phyloP scores from a whole-genome alignment of 768 basidiomycete genomes.

The Tylopilus sp. region DNA sequence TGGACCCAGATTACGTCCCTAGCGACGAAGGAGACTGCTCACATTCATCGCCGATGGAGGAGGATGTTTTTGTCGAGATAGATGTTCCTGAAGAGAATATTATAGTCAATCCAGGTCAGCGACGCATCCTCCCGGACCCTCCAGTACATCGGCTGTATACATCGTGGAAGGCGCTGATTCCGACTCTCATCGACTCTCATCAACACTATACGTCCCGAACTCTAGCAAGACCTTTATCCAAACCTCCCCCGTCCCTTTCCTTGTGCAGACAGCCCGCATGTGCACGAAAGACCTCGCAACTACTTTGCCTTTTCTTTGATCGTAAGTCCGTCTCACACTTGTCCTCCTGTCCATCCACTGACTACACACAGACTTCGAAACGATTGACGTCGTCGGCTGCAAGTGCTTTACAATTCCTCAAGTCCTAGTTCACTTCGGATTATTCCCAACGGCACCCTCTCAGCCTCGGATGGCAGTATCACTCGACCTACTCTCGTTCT shows the following conservation, averaged over 20 bases:
- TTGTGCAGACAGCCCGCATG: background rate
- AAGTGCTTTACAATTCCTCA: background rate
- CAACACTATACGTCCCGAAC: background rate
- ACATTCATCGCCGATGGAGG: no score
- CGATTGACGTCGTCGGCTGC: background rate
- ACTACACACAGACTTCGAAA: background rate
- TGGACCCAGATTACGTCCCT: no score
- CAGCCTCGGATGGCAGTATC: background rate
- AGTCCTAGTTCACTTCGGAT: background rate
- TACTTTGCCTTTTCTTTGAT: background rate
- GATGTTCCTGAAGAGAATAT: no score
- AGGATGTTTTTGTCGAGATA: no score
- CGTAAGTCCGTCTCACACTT: background rate
- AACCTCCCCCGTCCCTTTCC: background rate
- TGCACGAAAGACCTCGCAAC: background rate
- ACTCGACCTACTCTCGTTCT: background rate
- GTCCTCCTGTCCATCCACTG: no score
- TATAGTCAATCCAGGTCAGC: no score
- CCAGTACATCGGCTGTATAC: background rate
- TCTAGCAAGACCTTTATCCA: background rate
- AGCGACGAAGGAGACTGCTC: no score
- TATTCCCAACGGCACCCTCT: background rate
- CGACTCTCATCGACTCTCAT: background rate
- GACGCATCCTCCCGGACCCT: background rate
- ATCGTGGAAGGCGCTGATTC: background rate